A percentile compares a stretch with the other conserved stretches of the same genome.
phyloP scores from a whole-genome alignment of 2,329 filamentous ascomycete species.

The Fusarium neocosmosporiellum region DNA sequence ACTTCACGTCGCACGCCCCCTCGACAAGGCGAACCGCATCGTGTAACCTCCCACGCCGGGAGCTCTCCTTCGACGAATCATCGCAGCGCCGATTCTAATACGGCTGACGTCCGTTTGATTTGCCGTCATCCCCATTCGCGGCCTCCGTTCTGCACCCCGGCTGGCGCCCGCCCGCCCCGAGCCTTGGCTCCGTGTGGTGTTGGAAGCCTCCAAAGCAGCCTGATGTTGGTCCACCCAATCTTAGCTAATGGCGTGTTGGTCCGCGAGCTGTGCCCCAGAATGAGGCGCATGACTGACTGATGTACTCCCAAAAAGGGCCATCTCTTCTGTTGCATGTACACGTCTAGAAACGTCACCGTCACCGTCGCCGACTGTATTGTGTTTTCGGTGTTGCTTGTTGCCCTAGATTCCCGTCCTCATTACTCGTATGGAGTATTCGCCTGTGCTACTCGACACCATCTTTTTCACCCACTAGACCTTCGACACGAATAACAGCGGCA shows the following conservation, averaged over 20 bases:
- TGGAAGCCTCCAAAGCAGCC: conserved; percentile 37
- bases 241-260: conserved; percentile 42
- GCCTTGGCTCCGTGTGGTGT: conserved; percentile 36
- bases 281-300: conserved; percentile 39
- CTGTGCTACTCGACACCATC: conserved; percentile 7
- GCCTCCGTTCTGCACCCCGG: conserved; percentile 29
- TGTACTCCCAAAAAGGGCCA: conserved; percentile 41
- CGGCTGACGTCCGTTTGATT: conserved; percentile 35
- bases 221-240: conserved; percentile 44
- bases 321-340: conserved; percentile 33
- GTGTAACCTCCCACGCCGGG: conserved; percentile 28
- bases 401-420: conserved; percentile 18
- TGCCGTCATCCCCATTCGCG: conserved; percentile 39
- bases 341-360: conserved; percentile 19
- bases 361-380: conserved; percentile 11
- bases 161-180: conserved; percentile 32
- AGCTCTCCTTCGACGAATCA: conserved; percentile 39
- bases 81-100: conserved; percentile 35
- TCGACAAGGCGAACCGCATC: conserved; percentile 33
- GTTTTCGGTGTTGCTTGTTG: conserved; percentile 23
- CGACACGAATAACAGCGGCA: conserved; percentile 5
- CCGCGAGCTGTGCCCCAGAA: conserved; percentile 30
- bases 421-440: not conserved
- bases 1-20: conserved; percentile 36
- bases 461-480: not conserved